Evolutionary conservation across 768 basidiomycete genomes (phyloP), one percentile per base, ranked within the genome.

Genomic region (Crucibulum laeve): DNA sequence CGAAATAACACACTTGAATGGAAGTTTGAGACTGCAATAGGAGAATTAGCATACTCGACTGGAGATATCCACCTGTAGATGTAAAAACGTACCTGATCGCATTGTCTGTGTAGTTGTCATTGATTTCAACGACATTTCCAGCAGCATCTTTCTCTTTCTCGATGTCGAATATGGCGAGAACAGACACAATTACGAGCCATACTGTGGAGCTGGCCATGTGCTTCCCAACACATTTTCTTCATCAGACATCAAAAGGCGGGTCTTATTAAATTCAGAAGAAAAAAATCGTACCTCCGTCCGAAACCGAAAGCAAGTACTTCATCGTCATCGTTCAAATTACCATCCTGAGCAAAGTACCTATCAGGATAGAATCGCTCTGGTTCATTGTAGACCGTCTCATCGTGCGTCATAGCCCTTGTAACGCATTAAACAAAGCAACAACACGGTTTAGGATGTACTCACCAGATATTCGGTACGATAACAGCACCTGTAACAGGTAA

Each of bases 311-410:
- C 44, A 32, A 53, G 55, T 23, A 34, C 39, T 24, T 47, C 40
- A 36, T 59, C 48, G 28, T 55, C 52, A 38, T 49, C 26, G 24
- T 52, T 49, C 39, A 56, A 28, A 28, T 43, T 47, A 37, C 57
- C 48, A 43, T 54, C 44, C 19, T 43, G 43, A 14, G 49, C 50
- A 21, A 65, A 43, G 44, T 60, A 68, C 15, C 68, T 59, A 25
- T 68, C 65, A 3, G 69, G 69, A 18, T 57, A 49, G 48, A 71
- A 70, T 13, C 25, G 32, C 10, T 62, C 52, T 11, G 70, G 67
- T 14, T 69, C 53, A 3, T 57, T 51, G 43, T 62, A 70, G 24
- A 53, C 44, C 13, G 39, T 40, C 5, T 55, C 53, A 41, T 69
- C 62, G 13, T 55, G 62, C n/a, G 62, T 50, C 39, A 69, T 65